Evolutionary conservation across 208 protist genomes (phyloP).

Genomic region (Acanthamoeba sp.): DNA sequence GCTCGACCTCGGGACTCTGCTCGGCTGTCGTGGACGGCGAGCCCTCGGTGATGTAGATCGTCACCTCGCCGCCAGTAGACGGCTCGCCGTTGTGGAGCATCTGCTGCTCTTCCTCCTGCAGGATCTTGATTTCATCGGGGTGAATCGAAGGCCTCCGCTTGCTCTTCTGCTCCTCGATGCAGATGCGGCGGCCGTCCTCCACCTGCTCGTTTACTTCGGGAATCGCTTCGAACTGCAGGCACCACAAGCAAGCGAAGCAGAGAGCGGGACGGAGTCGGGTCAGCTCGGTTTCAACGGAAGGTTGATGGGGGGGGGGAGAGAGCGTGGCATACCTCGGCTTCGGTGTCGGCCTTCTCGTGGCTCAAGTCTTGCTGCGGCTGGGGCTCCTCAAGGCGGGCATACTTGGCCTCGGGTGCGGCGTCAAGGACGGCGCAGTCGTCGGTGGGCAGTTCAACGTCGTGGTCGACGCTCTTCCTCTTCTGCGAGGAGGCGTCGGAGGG

Average conservation of each 20-base stretch:
- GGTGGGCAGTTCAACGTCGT: neutral
- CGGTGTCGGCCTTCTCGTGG: slow-evolving; percentile 13
- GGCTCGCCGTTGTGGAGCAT: neutral
- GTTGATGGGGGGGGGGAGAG: neutral
- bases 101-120: slow-evolving; percentile 40
- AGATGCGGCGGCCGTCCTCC: neutral
- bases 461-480: neutral
- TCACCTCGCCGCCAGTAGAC: slow-evolving; percentile 12
- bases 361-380: neutral
- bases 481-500: neutral
- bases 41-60: slow-evolving; percentile 9
- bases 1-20: neutral
- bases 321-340: neutral
- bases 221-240: slow-evolving; percentile 7
- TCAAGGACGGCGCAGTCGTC: neutral
- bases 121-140: slow-evolving; percentile 31
- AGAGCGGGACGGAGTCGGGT: neutral
- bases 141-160: slow-evolving; percentile 48
- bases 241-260: neutral
- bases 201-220: neutral
- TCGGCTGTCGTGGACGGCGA: neutral
- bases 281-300: neutral
- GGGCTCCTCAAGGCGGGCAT: neutral
- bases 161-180: neutral
- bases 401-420: neutral